Evolutionary conservation across 768 basidiomycete genomes (phyloP), one percentile per base, ranked within the genome.

Genomic region (Mycena metata): DNA sequence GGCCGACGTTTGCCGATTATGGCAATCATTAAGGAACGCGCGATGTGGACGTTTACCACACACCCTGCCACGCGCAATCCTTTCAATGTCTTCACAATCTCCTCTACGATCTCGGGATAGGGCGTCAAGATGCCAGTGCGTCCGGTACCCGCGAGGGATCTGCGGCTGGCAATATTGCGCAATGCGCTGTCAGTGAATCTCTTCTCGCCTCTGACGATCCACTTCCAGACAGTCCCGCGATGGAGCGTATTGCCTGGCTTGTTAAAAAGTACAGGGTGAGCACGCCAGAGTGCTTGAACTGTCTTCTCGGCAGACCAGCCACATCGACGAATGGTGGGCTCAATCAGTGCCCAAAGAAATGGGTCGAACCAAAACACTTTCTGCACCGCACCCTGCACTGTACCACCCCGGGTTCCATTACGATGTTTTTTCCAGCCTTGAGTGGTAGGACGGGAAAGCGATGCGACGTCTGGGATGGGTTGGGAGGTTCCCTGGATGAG

Each of bases 361-460:
- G 60, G 60, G 9, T 13, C 10, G 16, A 61, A 61, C 60, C 60
- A 63, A 23, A 55, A 63, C 3, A 55, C 42, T 21, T 19, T 43
- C 7, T 13, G 19, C 0, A 42, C 17, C 15, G 1, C 3, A 5
- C 26, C 43, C 12, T 35, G 26, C 0, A 63, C 52, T 11, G 52
- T n/a, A 26, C 62, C 62, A 35, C 62, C 62, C 10, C 1, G 52
- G 5, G 51, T 63, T 8, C 62, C 52, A 5, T 33, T 55, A 0
- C 62, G 51, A 16, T 61, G n/a, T 8, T 51, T 41, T n/a, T 43
- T 61, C 60, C 60, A 61, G 9, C 23, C 24, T 17, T 55, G 51
- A 2, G 62, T 63, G 52, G 16, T 21, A 30, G 50, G 41, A 11
- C 62, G 30, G 4, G 62, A 63, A 6, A 63, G 26, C 2, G 8